Evolutionary conservation across 2,329 filamentous ascomycete species (phyloP).

Genomic region (Trichoderma harzianum): DNA sequence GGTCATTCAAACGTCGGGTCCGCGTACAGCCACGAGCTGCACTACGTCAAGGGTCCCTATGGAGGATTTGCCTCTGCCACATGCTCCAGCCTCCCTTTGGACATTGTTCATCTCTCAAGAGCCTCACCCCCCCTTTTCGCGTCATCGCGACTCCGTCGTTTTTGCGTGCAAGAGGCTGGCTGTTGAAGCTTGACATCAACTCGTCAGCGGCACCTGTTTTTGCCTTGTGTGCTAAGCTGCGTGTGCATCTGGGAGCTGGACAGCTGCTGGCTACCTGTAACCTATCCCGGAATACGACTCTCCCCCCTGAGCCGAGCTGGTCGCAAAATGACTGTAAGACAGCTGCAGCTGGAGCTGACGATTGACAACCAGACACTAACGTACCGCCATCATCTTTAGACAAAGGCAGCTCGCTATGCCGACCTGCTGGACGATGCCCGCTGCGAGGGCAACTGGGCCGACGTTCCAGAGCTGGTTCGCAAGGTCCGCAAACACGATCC

Average conservation of each 20-base stretch:
- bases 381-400: constrained; percentile 33
- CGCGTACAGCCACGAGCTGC: constrained; percentile 11
- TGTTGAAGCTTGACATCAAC: not conserved
- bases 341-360: not conserved
- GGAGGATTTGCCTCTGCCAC: constrained; percentile 8
- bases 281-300: constrained; percentile 6
- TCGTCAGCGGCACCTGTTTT: not conserved
- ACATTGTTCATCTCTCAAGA: constrained; percentile 6
- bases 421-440: constrained; percentile 79
- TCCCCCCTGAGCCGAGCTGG: constrained; percentile 25
- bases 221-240: constrained; percentile 11
- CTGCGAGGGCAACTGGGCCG: constrained; percentile 82
- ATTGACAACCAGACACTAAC: constrained; percentile 21
- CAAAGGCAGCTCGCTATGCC: constrained; percentile 81
- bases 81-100: constrained; percentile 12
- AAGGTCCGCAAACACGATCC: constrained; percentile 95
- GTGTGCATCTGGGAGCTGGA: constrained; percentile 22
- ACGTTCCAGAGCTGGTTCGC: constrained; percentile 81
- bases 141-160: constrained; percentile 2
- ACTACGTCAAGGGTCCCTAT: constrained; percentile 12
- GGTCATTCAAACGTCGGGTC: not conserved
- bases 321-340: constrained; percentile 38
- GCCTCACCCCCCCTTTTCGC: not conserved
- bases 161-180: not conserved
- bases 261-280: constrained; percentile 22